phyloP scores from a whole-genome alignment of 2,329 filamentous ascomycete species.

The Mycosphaerella arachidis region DNA sequence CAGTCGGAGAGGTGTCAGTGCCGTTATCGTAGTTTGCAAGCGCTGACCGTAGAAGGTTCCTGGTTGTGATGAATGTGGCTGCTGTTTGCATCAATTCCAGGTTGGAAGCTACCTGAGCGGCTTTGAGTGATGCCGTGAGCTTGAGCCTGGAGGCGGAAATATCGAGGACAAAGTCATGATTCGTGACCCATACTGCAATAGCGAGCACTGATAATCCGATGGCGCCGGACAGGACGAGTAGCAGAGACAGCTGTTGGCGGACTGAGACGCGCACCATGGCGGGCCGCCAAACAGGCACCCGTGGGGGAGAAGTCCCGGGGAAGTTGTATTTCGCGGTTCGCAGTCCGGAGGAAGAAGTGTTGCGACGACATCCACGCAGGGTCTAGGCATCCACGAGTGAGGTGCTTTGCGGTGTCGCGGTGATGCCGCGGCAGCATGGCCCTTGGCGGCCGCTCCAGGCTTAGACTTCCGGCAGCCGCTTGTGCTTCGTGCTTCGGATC shows the following conservation, averaged over 20 bases:
- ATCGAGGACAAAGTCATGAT: slow-evolving; percentile 57
- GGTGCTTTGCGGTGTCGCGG: not conserved
- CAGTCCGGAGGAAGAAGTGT: not conserved
- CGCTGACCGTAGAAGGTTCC: slow-evolving; percentile 50
- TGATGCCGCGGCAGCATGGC: not conserved
- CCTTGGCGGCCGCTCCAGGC: not conserved
- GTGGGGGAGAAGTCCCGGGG: not conserved
- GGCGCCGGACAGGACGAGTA: slow-evolving; percentile 72
- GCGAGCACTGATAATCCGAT: slow-evolving; percentile 72
- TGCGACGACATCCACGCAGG: not conserved
- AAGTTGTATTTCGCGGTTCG: not conserved
- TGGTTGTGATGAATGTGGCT: slow-evolving; percentile 66
- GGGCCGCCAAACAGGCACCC: not conserved
- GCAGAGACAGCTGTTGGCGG: slow-evolving; percentile 75
- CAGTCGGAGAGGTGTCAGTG: slow-evolving; percentile 49
- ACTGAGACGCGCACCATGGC: slow-evolving; percentile 74
- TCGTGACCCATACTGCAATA: slow-evolving; percentile 66
- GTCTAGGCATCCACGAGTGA: not conserved
- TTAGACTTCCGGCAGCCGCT: not conserved
- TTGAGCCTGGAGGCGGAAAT: slow-evolving; percentile 57
- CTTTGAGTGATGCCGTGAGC: slow-evolving; percentile 80
- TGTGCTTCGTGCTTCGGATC: not conserved
- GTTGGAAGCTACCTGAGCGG: slow-evolving; percentile 75
- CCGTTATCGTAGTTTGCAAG: slow-evolving; percentile 49
- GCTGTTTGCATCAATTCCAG: slow-evolving; percentile 74